Evolutionary conservation across 2,329 filamentous ascomycete genomes (phyloP).

Genomic region (Cercospora janseana): DNA sequence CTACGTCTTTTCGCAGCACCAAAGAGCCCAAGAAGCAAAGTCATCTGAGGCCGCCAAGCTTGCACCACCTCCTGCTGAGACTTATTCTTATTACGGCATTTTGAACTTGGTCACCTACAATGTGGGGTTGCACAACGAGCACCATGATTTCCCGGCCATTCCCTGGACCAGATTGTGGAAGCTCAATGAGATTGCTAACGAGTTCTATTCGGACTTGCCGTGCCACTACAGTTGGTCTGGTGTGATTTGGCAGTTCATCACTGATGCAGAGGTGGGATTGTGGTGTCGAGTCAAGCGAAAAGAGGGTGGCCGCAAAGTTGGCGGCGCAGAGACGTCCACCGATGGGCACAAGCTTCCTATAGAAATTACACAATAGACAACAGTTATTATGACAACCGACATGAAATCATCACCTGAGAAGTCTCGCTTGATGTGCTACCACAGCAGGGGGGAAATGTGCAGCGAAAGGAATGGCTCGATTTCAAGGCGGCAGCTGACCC

Average conservation of each 20-base stretch:
- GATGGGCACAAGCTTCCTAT: constrained; percentile 20
- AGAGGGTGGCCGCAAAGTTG: constrained; percentile 66
- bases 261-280: constrained; percentile 83
- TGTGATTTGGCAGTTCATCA: constrained; percentile 94
- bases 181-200: constrained; percentile 75
- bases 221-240: constrained; percentile 86
- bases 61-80: constrained; percentile 69
- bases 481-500: not conserved
- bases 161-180: constrained; percentile 85
- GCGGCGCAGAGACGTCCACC: constrained; percentile 25
- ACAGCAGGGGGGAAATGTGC: not conserved
- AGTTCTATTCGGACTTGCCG: constrained; percentile 89
- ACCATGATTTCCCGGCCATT: constrained; percentile 96
- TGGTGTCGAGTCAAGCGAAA: constrained; percentile 91
- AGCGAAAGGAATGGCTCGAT: not conserved
- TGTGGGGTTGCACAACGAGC: constrained; percentile 96
- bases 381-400: not conserved
- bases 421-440: not conserved
- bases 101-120: constrained; percentile 95
- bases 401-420: not conserved
- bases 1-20: constrained; percentile 56
- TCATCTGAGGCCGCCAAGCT: constrained; percentile 47
- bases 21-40: constrained; percentile 44
- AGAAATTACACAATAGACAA: constrained; percentile 17
- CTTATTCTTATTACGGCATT: constrained; percentile 92